A percentile compares a stretch with the other conserved stretches of the same genome.
phyloP scores from a whole-genome alignment of 1,139 yeast species.

The Yamadazyma triangularis region DNA sequence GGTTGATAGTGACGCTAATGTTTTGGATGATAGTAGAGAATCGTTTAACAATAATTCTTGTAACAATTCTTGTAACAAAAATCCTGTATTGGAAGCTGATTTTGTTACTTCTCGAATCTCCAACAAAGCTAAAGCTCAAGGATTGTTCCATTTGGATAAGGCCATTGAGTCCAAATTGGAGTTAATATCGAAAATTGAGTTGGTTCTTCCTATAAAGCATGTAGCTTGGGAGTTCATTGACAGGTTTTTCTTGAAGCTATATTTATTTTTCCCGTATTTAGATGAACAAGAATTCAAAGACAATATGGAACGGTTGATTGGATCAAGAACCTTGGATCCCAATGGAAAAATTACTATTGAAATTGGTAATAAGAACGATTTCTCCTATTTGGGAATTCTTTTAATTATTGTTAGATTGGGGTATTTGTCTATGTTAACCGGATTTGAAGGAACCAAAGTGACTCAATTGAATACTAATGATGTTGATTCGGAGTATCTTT shows the following conservation, averaged over 20 bases:
- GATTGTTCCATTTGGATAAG: background rate
- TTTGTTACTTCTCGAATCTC: background rate
- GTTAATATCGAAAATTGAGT: conserved; percentile 27
- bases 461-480: background rate
- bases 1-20: background rate
- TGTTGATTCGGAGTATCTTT: conserved; percentile 1
- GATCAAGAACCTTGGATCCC: background rate
- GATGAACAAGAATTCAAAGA: conserved; percentile 30
- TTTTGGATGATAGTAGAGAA: background rate
- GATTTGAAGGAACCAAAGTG: conserved; percentile 4
- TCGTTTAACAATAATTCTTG: no score
- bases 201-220: conserved; percentile 37
- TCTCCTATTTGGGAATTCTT: conserved; percentile 19
- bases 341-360: conserved; percentile 3
- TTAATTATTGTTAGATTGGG: conserved; percentile 18
- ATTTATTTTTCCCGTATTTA: conserved; percentile 42
- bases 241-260: conserved; percentile 38
- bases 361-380: conserved; percentile 17
- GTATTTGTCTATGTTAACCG: conserved; percentile 19
- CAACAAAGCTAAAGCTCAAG: background rate
- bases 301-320: conserved; percentile 16
- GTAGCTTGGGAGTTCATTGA: conserved; percentile 42
- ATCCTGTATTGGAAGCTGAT: background rate
- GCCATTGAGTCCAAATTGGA: conserved; percentile 6
- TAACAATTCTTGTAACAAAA: no score